Evolutionary conservation across 2,329 filamentous ascomycete genomes (phyloP).

Genomic region (Fusarium algeriense): DNA sequence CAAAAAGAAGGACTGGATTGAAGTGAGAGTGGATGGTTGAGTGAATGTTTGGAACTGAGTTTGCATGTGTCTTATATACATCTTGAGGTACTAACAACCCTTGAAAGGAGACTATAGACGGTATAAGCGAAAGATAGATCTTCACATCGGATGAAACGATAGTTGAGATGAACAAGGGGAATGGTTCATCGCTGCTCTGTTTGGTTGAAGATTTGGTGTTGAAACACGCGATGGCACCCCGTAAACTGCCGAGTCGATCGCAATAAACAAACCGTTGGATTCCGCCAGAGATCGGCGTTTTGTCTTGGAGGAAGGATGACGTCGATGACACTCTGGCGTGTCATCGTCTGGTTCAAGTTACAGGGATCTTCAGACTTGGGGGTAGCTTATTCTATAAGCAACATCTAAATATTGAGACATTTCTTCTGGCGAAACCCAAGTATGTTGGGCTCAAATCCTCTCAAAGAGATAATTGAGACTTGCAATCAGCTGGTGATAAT

Average conservation of each 20-base stretch:
- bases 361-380: not conserved
- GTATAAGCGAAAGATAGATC: constrained; percentile 20
- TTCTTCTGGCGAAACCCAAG: not conserved
- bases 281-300: constrained; percentile 7
- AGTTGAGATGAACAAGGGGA: not conserved
- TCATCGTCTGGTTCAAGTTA: not conserved
- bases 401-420: too few relatives aligned
- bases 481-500: not conserved
- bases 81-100: not conserved
- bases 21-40: constrained; percentile 5
- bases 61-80: constrained; percentile 11
- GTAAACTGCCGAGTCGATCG: constrained; percentile 22
- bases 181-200: not conserved
- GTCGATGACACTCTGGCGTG: constrained; percentile 7
- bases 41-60: not conserved
- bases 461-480: accelerated
- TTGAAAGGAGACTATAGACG: constrained; percentile 9
- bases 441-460: accelerated
- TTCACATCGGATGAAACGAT: constrained; percentile 1
- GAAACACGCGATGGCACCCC: constrained; percentile 22
- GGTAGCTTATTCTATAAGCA: not conserved
- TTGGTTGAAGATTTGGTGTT: not conserved
- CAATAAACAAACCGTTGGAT: constrained; percentile 7
- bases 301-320: not conserved
- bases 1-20: constrained; percentile 23